A percentile compares a stretch with the other conserved stretches of the same genome.
Conservation (phyloP, 2,329 filamentous ascomycete species). For the Leptographium wingfieldii region DNA sequence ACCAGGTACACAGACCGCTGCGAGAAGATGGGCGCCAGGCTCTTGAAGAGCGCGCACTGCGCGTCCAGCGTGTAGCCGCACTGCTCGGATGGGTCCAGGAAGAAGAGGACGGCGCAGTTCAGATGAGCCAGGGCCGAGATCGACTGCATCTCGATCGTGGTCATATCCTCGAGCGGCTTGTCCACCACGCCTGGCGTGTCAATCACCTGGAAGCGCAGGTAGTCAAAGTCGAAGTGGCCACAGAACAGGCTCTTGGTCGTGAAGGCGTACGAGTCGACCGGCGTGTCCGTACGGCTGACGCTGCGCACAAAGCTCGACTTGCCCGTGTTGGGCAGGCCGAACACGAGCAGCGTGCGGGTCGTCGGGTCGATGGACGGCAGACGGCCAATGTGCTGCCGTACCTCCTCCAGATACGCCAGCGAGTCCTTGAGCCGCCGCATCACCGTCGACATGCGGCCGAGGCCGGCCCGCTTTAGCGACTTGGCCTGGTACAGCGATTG, state of each 20-base stretch:
- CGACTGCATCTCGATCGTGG: constrained; percentile 98
- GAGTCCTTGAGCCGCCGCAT: constrained; percentile 91
- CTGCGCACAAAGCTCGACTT: constrained; percentile 93
- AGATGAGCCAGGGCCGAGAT: constrained; percentile 97
- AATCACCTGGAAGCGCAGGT: constrained; percentile 69
- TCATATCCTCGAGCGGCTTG: constrained; percentile 97
- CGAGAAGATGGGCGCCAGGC: constrained; percentile 90
- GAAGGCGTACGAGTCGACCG: constrained; percentile 95
- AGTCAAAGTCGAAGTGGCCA: constrained; percentile 96
- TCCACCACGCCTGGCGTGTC: constrained; percentile 98
- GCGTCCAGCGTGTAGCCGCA: constrained; percentile 88
- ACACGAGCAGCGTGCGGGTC: constrained; percentile 88
- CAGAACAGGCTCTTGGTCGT: constrained; percentile 93
- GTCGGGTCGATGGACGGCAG: constrained; percentile 97
- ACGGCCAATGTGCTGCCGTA: constrained; percentile 91
- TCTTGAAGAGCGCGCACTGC: constrained; percentile 90
- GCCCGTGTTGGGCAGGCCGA: constrained; percentile 94
- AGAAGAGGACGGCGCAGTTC: constrained; percentile 88
- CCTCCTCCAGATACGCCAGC: constrained; percentile 88
- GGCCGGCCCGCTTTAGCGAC: constrained; percentile 88
- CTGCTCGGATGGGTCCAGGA: constrained; percentile 95
- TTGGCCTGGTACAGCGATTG: constrained; percentile 98
- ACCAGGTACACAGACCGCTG: constrained; percentile 97
- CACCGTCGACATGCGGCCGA: constrained; percentile 97
- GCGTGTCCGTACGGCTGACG: constrained; percentile 87